Base-by-base conservation (phyloP, 495 filamentous ascomycete genomes). In the Penicillium canariense region DNA sequence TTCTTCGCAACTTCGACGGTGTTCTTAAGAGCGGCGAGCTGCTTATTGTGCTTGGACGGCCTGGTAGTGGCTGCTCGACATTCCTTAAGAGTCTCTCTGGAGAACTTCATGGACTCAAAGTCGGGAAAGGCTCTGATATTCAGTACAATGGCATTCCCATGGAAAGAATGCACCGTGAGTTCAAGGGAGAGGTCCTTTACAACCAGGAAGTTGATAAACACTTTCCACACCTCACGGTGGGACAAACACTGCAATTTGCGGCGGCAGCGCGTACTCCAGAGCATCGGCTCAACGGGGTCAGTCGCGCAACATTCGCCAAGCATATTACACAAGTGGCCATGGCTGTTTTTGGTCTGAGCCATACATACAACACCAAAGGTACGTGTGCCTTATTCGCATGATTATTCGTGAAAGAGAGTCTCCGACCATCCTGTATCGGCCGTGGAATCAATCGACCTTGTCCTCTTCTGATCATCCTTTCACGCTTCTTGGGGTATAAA, bases 211-310 rank as follows among this genome's bases (percentile, higher is more conserved):
- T 81, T 35, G 86, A 89, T 61, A 77, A 80, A 35, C 84, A 88
- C 58, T 83, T 87, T 53, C 82, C 84, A 4, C 80, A 84, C 47
- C 71, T 89, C 26, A 86, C 83, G 1, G 85, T 88, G 27, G 81
- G 84, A 0, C 77, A 88, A 52, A 89, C 85, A 0, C 62, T 89
- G 32, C 76, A 81, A 40, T 88, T 88, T 66, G 83, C 84, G 1
- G 74, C 81, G 18, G 74, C 77, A 31, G 80, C 79, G 34, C 71
- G 80, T 40, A 74, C 77, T 14, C 81, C 79, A 0, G 62, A 67
- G n/a, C 68, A 67, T 26, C 69, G 78, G 26, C 61, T 76, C 14
- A 60, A 59, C 14, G 79, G 79, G 8, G 62, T 77, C 12, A 74
- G 72, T 18, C 64, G 75, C 20, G 50, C 69, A 8, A 58, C 63